These are phyloP conservation scores for Ceratonia siliqua DNA, from an alignment of 306 rosid genomes.

Conservation along the genomic window DNA sequence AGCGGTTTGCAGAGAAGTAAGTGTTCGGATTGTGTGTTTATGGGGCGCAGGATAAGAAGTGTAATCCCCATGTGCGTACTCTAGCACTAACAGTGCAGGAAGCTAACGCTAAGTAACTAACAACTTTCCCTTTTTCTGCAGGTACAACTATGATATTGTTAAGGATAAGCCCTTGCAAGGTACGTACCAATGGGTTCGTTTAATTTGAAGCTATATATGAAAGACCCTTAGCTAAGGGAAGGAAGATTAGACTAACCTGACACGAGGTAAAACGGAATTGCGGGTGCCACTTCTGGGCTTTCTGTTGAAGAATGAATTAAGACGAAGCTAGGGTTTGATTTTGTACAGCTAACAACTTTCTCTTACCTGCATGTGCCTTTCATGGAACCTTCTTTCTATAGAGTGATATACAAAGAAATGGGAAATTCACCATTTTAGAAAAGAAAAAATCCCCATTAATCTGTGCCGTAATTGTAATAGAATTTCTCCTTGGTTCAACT, in stretches of 20 bases:
- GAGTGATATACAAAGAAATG: neutral
- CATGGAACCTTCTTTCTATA: neutral
- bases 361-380: slow-evolving; percentile 15
- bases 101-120: slow-evolving; percentile 62
- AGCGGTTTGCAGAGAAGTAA: slow-evolving; percentile 79
- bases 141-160: slow-evolving; percentile 93
- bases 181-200: slow-evolving; percentile 82
- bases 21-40: slow-evolving; percentile 17
- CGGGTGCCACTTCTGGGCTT: slow-evolving; percentile 38
- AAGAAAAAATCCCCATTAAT: neutral
- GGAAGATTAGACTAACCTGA: slow-evolving; percentile 48
- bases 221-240: neutral
- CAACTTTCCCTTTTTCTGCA: slow-evolving; percentile 48
- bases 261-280: slow-evolving; percentile 44
- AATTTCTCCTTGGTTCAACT: neutral
- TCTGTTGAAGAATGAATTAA: slow-evolving; percentile 4
- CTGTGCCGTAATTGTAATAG: neutral
- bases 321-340: neutral
- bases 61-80: slow-evolving; percentile 38
- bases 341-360: slow-evolving; percentile 40
- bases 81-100: slow-evolving; percentile 34
- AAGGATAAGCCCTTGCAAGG: slow-evolving; percentile 87
- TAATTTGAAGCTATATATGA: slow-evolving; percentile 60
- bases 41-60: slow-evolving; percentile 48
- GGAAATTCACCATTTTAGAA: neutral